Percentiles rank a stretch among this genome's conserved stretches.
Conservation (phyloP, 2,329 filamentous ascomycete genomes). For the Phyllachora maydis region DNA sequence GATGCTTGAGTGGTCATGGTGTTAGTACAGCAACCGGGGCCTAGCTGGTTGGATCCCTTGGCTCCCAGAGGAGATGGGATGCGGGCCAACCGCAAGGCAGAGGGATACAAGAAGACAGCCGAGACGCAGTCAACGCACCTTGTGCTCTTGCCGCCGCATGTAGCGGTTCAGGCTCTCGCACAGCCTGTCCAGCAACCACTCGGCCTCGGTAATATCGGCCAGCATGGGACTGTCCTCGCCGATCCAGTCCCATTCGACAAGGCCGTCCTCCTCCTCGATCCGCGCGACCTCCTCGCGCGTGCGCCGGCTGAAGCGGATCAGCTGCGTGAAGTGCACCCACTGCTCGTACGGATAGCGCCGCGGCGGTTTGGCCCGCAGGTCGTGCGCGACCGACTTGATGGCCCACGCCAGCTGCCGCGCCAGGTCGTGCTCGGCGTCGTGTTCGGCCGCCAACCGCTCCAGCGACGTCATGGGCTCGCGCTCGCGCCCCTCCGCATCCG, state of each 20-base stretch:
- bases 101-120: no score
- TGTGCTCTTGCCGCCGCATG: conserved; percentile 2
- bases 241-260: conserved; percentile 55
- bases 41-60: no score
- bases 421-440: conserved; percentile 16
- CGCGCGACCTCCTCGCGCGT: conserved; percentile 10
- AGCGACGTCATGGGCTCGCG: conserved; percentile 2
- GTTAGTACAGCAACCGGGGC: no score
- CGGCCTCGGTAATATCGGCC: conserved; percentile 36
- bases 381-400: conserved; percentile 32
- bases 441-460: conserved; percentile 1
- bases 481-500: background rate
- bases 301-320: conserved; percentile 34
- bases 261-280: conserved; percentile 32
- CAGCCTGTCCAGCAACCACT: conserved; percentile 45
- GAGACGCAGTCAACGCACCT: background rate
- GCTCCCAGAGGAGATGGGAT: no score
- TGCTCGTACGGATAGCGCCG: conserved; percentile 45
- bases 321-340: conserved; percentile 42
- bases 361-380: conserved; percentile 21
- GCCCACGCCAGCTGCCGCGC: conserved; percentile 31
- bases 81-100: no score
- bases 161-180: conserved; percentile 36
- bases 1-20: no score
- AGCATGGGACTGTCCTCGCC: conserved; percentile 48